A percentile compares a stretch with the other conserved stretches of the same genome.
phyloP scores from a whole-genome alignment of 169 alveolate genomes.

The Plasmodium gaboni region DNA sequence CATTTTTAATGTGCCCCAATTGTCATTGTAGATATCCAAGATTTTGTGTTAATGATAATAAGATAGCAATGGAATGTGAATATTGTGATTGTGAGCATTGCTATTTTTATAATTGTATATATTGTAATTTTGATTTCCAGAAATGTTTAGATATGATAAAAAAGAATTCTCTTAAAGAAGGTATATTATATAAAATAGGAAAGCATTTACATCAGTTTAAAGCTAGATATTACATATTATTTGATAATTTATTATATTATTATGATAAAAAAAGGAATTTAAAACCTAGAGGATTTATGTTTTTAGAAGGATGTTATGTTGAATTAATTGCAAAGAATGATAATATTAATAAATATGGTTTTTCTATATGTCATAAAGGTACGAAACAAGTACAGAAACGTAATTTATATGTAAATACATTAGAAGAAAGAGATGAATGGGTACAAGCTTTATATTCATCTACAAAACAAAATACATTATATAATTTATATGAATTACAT shows the following conservation, averaged over 20 bases:
- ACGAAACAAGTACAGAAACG: slow-evolving; percentile 79
- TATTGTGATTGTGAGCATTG: slow-evolving; percentile 78
- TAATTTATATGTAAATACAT: slow-evolving; percentile 82
- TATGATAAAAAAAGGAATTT: slow-evolving; percentile 81
- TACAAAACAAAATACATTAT: slow-evolving; percentile 88
- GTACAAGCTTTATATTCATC: slow-evolving; percentile 87
- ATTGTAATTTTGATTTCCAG: slow-evolving; percentile 81
- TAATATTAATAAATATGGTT: slow-evolving; percentile 77
- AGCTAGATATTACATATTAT: slow-evolving; percentile 87
- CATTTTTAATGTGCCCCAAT: slow-evolving; percentile 86
- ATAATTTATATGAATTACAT: slow-evolving; percentile 83
- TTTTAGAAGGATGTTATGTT: slow-evolving; percentile 91
- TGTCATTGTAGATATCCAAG: slow-evolving; percentile 83
- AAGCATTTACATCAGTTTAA: slow-evolving; percentile 86
- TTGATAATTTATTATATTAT: slow-evolving; percentile 88
- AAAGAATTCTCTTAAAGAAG: slow-evolving; percentile 83
- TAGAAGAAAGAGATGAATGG: slow-evolving; percentile 86
- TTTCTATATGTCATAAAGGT: slow-evolving; percentile 86
- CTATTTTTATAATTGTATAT: slow-evolving; percentile 55
- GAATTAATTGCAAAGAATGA: slow-evolving; percentile 75
- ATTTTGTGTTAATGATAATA: slow-evolving; percentile 80
- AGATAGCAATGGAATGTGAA: slow-evolving; percentile 82
- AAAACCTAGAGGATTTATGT: slow-evolving; percentile 90
- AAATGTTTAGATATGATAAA: slow-evolving; percentile 74
- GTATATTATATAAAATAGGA: slow-evolving; percentile 89